Base-by-base conservation (phyloP, 768 basidiomycete species). In the Chalciporus chontae region DNA sequence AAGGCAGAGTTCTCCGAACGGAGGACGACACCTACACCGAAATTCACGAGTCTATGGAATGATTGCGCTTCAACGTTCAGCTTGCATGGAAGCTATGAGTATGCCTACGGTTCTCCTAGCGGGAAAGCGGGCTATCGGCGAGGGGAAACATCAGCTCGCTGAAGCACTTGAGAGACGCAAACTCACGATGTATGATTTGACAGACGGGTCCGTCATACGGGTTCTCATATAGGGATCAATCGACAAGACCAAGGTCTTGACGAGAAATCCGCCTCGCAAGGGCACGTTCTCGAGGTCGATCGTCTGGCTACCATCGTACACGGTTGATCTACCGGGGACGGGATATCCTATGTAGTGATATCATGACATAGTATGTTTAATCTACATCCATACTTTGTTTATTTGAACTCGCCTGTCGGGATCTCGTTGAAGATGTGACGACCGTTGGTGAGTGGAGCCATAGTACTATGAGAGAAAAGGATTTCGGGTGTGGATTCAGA, bases 231-330 rank as follows among this genome's bases (percentile, higher is more conserved):
- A 80, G 0, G 78, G 78, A 52, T 80, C 78, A 26, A 77, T 61
- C 13, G 73, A 73, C 14, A 79, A 59, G 5, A 67, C 71, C 19
- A 83, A 66, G 0, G 72, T 71, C 59, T 81, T 82, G 47, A 79
- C 26, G 7, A 84, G 61, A 52, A 80, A 62, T 1, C 77, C 77
- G 2, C 77, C 76, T 26, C 73, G 59, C 23, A 80, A 59, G 4
- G 71, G 58, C 1, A 69, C 72, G 18, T 58, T 72, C 14, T 80
- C 76, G 26, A 75, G 62, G 56, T 83, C 80, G 60, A 84, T 80
- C 3, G 66, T 73, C 45, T 73, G 61, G 0, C 67, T 69, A 23
- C 57, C 62, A 53, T 81, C 78, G 56, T 77, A 74, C 1, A 75
- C 63, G n/a, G 73, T 69, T 6, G 75, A 77, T 51, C 76, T 70